These are phyloP conservation scores for Sanghuangporus weigelae DNA, from an alignment of 1,284 basidiomycete species.

Conservation along the genomic window DNA sequence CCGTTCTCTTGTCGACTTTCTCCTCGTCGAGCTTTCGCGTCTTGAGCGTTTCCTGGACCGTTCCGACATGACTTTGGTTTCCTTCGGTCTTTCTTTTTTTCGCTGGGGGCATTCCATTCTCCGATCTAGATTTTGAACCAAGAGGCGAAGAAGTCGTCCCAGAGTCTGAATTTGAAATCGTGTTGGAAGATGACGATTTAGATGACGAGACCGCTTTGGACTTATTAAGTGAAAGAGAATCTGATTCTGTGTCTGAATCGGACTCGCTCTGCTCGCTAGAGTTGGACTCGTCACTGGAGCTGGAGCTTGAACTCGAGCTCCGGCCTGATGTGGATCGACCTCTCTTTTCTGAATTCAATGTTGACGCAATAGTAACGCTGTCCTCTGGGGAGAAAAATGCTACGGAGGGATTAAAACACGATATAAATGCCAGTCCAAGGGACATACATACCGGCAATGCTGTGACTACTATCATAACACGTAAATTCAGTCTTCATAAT, in stretches of 20 bases:
- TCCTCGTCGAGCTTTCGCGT: neutral
- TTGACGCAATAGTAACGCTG: no score
- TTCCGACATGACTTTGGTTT: slow-evolving; percentile 45
- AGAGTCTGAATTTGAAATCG: slow-evolving; percentile 20
- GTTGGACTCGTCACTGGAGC: slow-evolving; percentile 25
- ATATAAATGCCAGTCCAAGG: neutral
- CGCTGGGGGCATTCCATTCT: slow-evolving; percentile 21
- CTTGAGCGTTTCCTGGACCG: neutral
- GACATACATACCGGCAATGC: neutral
- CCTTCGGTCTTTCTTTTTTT: slow-evolving; percentile 54
- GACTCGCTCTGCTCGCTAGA: slow-evolving; percentile 22
- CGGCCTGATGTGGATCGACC: neutral
- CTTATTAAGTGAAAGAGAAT: no score
- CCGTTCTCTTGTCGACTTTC: neutral
- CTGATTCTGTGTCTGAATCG: slow-evolving; percentile 13
- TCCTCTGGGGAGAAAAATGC: no score
- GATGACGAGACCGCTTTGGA: no score
- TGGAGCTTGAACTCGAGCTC: slow-evolving; percentile 17
- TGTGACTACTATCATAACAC: neutral
- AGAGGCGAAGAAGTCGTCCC: slow-evolving; percentile 9
- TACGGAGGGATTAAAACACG: no score
- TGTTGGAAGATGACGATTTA: slow-evolving; percentile 21
- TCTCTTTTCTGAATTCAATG: neutral
- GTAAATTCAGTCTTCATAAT: neutral
- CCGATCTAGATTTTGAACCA: neutral